These are phyloP conservation scores for Cardamine resedifolia DNA, from an alignment of 345 rosid species.

Conservation along the genomic window DNA sequence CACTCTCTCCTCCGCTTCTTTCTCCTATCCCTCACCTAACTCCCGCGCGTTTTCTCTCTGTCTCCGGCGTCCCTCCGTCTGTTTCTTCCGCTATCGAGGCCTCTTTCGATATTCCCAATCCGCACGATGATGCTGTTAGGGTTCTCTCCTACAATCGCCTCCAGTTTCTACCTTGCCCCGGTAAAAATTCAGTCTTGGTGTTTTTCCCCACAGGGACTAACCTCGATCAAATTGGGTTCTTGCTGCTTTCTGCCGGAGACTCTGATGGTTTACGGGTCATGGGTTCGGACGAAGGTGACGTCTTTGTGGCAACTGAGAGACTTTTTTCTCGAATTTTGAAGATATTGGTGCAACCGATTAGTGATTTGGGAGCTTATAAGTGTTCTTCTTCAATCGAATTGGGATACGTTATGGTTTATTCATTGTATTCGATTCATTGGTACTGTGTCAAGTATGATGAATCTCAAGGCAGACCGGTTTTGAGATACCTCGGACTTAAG, in stretches of 20 bases:
- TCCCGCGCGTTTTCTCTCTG: constrained; percentile 50
- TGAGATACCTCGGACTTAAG: constrained; percentile 48
- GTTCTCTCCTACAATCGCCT: constrained; percentile 49
- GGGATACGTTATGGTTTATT: constrained; percentile 58
- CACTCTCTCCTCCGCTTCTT: constrained; percentile 42
- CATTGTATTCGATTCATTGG: constrained; percentile 58
- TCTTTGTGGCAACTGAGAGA: constrained; percentile 39
- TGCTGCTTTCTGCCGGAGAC: constrained; percentile 41
- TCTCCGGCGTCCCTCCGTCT: constrained; percentile 46
- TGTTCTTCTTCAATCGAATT: constrained; percentile 24
- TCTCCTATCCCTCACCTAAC: constrained; percentile 50
- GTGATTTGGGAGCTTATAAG: constrained; percentile 17
- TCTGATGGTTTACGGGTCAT: constrained; percentile 32
- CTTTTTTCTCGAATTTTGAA: constrained; percentile 44
- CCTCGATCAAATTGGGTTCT: constrained; percentile 63
- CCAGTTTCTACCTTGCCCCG: constrained; percentile 51
- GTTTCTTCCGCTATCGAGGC: constrained; percentile 40
- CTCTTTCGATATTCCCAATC: constrained; percentile 27
- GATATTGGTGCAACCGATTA: constrained; percentile 51
- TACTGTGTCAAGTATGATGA: constrained; percentile 42
- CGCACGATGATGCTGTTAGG: constrained; percentile 20
- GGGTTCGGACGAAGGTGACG: constrained; percentile 38
- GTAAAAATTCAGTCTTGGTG: constrained; percentile 31
- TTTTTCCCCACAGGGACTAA: constrained; percentile 68
- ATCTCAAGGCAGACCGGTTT: constrained; percentile 33